Base-by-base conservation (phyloP, 805 yeast species). In the Metschnikowia anglica region DNA sequence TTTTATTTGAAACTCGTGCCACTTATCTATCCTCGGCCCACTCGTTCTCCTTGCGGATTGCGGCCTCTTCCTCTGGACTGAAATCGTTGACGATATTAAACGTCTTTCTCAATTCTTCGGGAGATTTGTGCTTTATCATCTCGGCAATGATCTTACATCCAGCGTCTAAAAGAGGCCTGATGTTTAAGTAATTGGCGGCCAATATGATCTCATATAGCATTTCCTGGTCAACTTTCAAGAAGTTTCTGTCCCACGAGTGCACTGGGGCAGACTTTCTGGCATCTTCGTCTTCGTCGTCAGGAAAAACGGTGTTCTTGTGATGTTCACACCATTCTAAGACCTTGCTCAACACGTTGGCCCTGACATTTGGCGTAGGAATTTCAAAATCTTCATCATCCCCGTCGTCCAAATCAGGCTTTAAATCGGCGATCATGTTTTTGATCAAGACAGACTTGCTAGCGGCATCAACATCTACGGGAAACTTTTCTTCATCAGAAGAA, bases 281-380 rank as follows among this genome's bases (percentile, higher is more conserved):
- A 53, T 88, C 95, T 41, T 85, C 90, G 50, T 88, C 96, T 41
- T 83, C 90, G 37, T 77, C 81, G 49, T 82, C 88, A 15, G 87
- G 86, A 65, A 83, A 83, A 15, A 72, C 73, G 8, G 85, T 77
- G 60, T 87, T 89, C 63, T 83, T 85, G 72, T 91, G 97, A 63
- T 91, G 93, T 59, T 87, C 95, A 57, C 97, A 89, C 95, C 97
- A 91, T 61, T 91, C 96, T 41, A 91, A 73, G n/a, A 91, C 91
- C 61, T 89, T 88, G 62, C 85, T 80, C 66, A 91, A 74, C 16
- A 91, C 96, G 13, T 85, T 81, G 8, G 95, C 85, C 52, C 91
- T 75, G 27, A 89, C 97, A 58, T 88, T 89, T 29, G 96, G 96
- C 10, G 89, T 80, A 27, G 97, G 97, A 56, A 91, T 85, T 47